Evolutionary conservation across 768 basidiomycete species (phyloP).

Genomic region (Mycena rosella): DNA sequence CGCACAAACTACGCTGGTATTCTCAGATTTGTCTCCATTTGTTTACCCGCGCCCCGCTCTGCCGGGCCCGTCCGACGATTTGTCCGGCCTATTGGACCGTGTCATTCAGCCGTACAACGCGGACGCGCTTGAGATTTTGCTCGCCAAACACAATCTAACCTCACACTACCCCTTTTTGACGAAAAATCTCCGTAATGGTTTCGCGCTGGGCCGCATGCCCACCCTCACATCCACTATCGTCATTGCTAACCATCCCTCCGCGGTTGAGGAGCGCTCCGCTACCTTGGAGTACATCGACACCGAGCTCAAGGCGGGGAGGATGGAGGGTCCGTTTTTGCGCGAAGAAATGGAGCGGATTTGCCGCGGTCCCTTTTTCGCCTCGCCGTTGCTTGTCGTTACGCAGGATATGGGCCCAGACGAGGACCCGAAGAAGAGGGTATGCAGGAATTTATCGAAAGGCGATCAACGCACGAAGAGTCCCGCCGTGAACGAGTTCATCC

Average conservation of each 20-base stretch:
- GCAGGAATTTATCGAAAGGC: constrained; percentile 36
- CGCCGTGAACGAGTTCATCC: constrained; percentile 34
- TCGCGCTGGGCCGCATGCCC: constrained; percentile 49
- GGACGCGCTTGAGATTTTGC: constrained; percentile 40
- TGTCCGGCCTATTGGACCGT: constrained; percentile 33
- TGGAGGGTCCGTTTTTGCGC: constrained; percentile 31
- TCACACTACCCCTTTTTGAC: constrained; percentile 44
- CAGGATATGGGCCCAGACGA: constrained; percentile 28
- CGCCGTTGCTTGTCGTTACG: constrained; percentile 38
- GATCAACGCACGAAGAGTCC: constrained; percentile 6
- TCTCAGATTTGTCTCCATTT: neutral
- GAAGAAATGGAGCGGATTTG: constrained; percentile 37
- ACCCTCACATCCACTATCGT: neutral
- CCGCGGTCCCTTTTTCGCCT: constrained; percentile 40
- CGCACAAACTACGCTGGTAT: neutral
- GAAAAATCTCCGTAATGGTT: constrained; percentile 45
- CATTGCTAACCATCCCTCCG: constrained; percentile 30
- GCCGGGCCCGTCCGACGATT: neutral
- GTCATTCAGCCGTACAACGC: constrained; percentile 48
- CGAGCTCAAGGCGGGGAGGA: constrained; percentile 14
- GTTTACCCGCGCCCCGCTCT: neutral
- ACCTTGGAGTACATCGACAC: constrained; percentile 28
- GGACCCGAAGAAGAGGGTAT: constrained; percentile 34
- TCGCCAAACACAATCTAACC: constrained; percentile 40
- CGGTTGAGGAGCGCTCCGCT: constrained; percentile 5